Evolutionary conservation across 495 filamentous ascomycete genomes (phyloP).

Genomic region (Penicillium cosmopolitanum): DNA sequence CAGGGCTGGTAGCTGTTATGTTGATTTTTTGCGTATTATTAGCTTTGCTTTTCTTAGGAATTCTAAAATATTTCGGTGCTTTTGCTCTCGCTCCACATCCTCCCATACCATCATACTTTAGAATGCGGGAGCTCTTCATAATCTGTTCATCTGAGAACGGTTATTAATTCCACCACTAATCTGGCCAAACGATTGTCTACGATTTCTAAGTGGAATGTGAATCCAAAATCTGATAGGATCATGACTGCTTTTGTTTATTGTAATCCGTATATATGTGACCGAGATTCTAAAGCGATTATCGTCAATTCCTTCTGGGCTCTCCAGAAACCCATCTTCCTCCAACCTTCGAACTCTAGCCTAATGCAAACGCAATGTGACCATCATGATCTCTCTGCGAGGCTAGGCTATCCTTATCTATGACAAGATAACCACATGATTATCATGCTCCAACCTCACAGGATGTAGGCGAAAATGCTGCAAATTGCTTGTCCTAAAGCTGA

Average conservation of each 20-base stretch:
- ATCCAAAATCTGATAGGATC: not conserved
- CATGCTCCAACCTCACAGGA: not conserved
- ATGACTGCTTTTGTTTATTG: constrained; percentile 4
- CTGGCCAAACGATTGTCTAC: no score
- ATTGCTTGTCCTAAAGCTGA: not conserved
- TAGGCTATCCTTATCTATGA: not conserved
- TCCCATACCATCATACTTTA: no score
- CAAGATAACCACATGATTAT: no score
- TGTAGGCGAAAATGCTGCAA: not conserved
- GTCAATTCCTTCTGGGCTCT: not conserved
- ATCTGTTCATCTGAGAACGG: no score
- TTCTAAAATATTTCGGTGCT: no score
- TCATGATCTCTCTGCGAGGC: not conserved
- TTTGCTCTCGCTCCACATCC: no score
- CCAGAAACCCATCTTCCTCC: not conserved
- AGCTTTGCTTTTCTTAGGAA: no score
- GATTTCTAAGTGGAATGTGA: no score
- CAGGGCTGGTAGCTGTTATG: no score
- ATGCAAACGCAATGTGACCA: not conserved
- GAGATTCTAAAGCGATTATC: not conserved
- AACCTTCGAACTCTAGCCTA: not conserved
- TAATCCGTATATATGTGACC: not conserved
- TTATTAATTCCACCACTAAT: no score
- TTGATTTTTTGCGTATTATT: no score
- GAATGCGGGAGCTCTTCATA: no score